phyloP scores from a whole-genome alignment of 83 land plant species.

The Diphasiastrum complanatum region DNA sequence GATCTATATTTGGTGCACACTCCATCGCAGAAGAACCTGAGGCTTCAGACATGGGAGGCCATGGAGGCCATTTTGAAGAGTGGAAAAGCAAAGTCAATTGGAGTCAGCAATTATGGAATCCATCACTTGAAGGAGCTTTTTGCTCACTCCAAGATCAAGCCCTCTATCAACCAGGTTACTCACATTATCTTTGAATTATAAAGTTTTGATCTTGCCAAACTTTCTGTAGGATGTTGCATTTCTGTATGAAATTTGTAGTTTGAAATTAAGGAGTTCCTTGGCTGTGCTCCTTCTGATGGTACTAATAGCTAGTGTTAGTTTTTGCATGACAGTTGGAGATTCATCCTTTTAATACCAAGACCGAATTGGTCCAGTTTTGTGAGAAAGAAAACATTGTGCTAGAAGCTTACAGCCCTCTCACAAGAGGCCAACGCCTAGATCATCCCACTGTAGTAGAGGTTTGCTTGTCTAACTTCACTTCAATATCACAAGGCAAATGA shows the following conservation, averaged over 20 bases:
- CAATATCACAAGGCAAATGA: background rate
- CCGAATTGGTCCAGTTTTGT: constrained; percentile 30
- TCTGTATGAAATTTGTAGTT: background rate
- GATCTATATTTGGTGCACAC: constrained; percentile 37
- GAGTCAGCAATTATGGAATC: constrained; percentile 37
- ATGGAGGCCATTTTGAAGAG: constrained; percentile 33
- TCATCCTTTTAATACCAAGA: constrained; percentile 23
- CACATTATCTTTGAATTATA: background rate
- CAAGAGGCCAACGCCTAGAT: constrained; percentile 26
- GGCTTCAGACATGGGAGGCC: constrained; percentile 36
- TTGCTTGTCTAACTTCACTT: background rate
- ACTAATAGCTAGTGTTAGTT: background rate
- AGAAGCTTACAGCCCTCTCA: constrained; percentile 37
- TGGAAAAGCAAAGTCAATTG: constrained; percentile 33
- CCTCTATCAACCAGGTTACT: constrained; percentile 30
- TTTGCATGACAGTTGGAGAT: constrained; percentile 24
- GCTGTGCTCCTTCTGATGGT: background rate
- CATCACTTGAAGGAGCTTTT: constrained; percentile 38
- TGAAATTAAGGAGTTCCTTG: background rate
- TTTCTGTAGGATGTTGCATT: background rate
- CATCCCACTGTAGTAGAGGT: constrained; percentile 24
- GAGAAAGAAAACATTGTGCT: constrained; percentile 28
- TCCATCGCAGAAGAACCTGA: constrained; percentile 12
- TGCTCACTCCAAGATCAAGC: constrained; percentile 24
- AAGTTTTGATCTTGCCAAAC: background rate